These are phyloP conservation scores for Moniliophthora roreri DNA, from an alignment of 1,284 basidiomycete species.

Conservation along the genomic window DNA sequence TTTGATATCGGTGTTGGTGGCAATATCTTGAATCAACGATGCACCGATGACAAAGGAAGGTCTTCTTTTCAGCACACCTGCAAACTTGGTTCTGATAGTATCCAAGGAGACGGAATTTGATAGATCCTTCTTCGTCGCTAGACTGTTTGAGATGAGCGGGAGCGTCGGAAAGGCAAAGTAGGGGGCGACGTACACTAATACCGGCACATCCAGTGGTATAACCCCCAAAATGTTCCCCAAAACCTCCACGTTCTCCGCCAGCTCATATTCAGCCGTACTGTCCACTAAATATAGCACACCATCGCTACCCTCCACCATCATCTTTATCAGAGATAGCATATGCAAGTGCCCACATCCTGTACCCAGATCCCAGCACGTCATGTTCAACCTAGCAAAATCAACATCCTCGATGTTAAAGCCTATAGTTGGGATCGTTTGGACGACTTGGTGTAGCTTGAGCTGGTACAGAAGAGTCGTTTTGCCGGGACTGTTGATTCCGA, in stretches of 20 bases:
- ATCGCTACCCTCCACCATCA: constrained; percentile 17
- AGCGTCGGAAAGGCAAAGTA: background rate
- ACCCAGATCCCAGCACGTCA: constrained; percentile 34
- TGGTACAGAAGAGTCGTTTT: constrained; percentile 42
- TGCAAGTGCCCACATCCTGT: constrained; percentile 25
- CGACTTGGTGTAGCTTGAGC: constrained; percentile 32
- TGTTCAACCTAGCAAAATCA: constrained; percentile 20
- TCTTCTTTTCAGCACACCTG: constrained; percentile 22
- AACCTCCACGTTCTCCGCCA: constrained; percentile 1
- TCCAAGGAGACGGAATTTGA: constrained; percentile 27
- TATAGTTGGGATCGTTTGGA: constrained; percentile 35
- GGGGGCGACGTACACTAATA: constrained; percentile 16
- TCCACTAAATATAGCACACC: constrained; percentile 33
- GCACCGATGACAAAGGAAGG: constrained; percentile 26
- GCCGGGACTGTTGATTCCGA: constrained; percentile 33
- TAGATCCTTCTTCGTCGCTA: constrained; percentile 38
- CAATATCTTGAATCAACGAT: constrained; percentile 17
- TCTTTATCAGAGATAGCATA: constrained; percentile 17
- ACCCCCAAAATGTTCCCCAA: background rate
- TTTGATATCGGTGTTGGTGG: constrained; percentile 25
- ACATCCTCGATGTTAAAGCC: constrained; percentile 39
- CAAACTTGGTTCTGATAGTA: constrained; percentile 29
- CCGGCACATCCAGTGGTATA: constrained; percentile 10
- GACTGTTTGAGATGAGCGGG: constrained; percentile 19
- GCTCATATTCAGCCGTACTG: constrained; percentile 7